A percentile compares a stretch with the other conserved stretches of the same genome.
Conservation (phyloP, 768 basidiomycete species). For the Grammothele lineata region DNA sequence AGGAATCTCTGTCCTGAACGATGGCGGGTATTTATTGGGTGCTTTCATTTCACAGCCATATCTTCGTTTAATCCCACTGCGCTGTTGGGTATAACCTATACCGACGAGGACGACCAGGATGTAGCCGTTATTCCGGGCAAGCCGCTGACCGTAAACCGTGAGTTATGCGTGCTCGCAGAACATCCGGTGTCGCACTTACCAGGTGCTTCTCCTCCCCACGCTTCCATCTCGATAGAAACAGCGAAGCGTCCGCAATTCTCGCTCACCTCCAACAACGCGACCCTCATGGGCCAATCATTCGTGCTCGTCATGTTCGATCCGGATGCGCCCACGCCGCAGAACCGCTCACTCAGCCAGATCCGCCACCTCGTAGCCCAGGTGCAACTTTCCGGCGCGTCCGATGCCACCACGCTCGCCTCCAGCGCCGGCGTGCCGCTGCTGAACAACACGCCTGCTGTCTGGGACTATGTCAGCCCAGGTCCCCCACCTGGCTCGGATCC, state of each 20-base stretch:
- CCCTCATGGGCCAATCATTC: conserved; percentile 11
- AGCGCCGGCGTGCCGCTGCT: conserved; percentile 6
- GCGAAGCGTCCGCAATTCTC: background rate
- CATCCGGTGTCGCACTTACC: no score
- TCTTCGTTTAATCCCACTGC: background rate
- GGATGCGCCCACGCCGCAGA: conserved; percentile 27
- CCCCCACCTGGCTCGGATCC: conserved; percentile 26
- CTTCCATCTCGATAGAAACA: no score
- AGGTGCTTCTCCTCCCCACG: no score
- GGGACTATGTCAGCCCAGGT: conserved; percentile 22
- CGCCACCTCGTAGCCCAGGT: conserved; percentile 15
- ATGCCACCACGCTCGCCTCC: conserved; percentile 12
- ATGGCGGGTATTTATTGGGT: background rate
- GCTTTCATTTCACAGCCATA: background rate
- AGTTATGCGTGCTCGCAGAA: no score
- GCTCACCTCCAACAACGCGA: background rate
- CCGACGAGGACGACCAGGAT: background rate
- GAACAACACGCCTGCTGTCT: conserved; percentile 24
- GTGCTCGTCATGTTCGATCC: conserved; percentile 27
- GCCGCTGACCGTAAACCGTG: no score
- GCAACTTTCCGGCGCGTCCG: background rate
- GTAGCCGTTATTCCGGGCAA: background rate
- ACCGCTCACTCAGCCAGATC: conserved; percentile 20
- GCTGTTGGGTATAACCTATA: background rate
- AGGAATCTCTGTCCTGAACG: background rate